phyloP scores from a whole-genome alignment of 257 asterid species.

The Lycium barbarum region DNA sequence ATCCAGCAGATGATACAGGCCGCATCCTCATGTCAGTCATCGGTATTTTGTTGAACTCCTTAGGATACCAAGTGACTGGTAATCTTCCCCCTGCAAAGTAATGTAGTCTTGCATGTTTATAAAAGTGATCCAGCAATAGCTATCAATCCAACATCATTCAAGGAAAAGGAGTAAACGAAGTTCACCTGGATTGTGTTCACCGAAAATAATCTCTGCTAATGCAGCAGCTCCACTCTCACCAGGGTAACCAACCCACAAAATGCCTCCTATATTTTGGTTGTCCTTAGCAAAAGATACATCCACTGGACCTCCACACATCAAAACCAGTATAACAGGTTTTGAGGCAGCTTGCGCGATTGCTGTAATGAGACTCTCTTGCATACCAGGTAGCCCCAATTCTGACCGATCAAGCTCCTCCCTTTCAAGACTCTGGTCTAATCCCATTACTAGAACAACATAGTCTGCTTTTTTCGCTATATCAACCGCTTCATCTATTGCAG shows the following conservation, averaged over 20 bases:
- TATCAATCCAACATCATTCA: background rate
- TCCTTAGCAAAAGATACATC: slow-evolving; percentile 66
- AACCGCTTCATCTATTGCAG: slow-evolving; percentile 42
- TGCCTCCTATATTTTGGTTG: slow-evolving; percentile 58
- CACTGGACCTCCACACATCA: slow-evolving; percentile 68
- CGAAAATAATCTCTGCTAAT: slow-evolving; percentile 58
- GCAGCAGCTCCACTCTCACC: slow-evolving; percentile 78
- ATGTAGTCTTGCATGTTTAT: background rate
- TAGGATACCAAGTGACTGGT: slow-evolving; percentile 82
- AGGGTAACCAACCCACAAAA: slow-evolving; percentile 76
- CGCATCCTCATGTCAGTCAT: slow-evolving; percentile 90
- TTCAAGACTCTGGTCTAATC: slow-evolving; percentile 65
- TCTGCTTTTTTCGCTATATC: slow-evolving; percentile 50
- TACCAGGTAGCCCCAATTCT: slow-evolving; percentile 60
- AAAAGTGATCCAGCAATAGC: background rate
- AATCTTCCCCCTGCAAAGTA: slow-evolving; percentile 63
- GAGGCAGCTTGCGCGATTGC: slow-evolving; percentile 53
- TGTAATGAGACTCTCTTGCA: slow-evolving; percentile 53
- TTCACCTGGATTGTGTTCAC: slow-evolving; percentile 69
- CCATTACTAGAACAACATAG: slow-evolving; percentile 64
- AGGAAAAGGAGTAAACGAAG: background rate
- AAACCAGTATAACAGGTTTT: slow-evolving; percentile 56
- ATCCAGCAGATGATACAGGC: slow-evolving; percentile 56
- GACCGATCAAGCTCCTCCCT: slow-evolving; percentile 56
- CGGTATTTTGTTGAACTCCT: slow-evolving; percentile 52